Evolutionary conservation across 371 early-diverging fungal species (phyloP), one percentile per base, ranked within the genome.

Genomic region (Apophysomyces variabilis): DNA sequence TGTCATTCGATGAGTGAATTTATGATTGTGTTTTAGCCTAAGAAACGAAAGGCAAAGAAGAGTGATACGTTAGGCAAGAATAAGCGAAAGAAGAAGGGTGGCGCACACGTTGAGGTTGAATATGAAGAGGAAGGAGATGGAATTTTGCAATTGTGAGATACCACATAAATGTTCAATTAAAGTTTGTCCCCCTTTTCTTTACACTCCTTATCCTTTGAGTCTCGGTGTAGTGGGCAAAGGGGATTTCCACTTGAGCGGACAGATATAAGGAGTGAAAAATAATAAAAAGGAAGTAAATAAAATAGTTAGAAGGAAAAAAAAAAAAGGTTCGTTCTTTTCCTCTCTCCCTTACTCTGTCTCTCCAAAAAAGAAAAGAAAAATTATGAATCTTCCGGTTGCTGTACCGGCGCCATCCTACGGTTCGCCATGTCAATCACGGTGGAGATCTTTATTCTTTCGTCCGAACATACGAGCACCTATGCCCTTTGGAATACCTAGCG

Each of bases 401-500:
- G 54, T 21, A 50, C 54, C 54, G 54, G 54, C 54, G 21, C 54
- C 54, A 8, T 50, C 54, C 21, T 50, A 50, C 9, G 54, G 54
- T 21, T 47, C 47, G 18, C 54, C 54, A 21, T 50, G 54, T 26
- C 54, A 50, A 16, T 50, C 54, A 21, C 54, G 54, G 8, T 50
- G 54, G 54, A 50, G 54, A 9, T 50, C 54, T n/a, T 50, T 50
- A 9, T 50, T 50, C 54, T 50, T 50, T 50, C 54, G 54, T 35
- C 60, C 61, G 21, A 35, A 46, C n/a, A 43, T 38, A 43, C 57
- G 39, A 60, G 43, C 67, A 14, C 47, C 68, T n/a, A 50, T 50
- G 54, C 18, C 68, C 12, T 80, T 80, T 50, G 67, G 72, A 1
- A 73, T 80, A 26, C 81, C 81, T 16, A 71, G 76, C 57, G 78